phyloP scores from a whole-genome alignment of 768 basidiomycete species.

The Trametes coccinea region DNA sequence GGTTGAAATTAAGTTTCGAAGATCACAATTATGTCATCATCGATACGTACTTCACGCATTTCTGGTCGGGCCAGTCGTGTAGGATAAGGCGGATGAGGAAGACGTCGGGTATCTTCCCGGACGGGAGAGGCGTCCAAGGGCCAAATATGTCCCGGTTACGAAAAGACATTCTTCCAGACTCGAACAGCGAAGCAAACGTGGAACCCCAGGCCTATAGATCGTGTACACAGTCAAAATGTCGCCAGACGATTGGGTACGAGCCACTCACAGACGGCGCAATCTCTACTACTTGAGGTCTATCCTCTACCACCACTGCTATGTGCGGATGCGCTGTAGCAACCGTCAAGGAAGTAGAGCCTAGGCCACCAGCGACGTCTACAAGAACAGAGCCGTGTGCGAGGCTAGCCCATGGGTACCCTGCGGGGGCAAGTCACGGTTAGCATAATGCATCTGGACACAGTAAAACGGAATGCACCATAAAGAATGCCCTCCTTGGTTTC shows the following conservation, averaged over 20 bases:
- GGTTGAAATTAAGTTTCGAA: no score
- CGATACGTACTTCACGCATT: background rate
- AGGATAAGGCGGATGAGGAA: slow-evolving; percentile 13
- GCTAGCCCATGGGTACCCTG: slow-evolving; percentile 19
- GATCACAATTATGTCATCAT: no score
- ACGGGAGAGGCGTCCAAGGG: slow-evolving; percentile 39
- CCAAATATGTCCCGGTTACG: slow-evolving; percentile 8
- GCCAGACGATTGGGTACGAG: no score
- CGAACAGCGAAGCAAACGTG: slow-evolving; percentile 6
- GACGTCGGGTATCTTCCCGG: background rate
- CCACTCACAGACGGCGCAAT: slow-evolving; percentile 36
- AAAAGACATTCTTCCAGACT: slow-evolving; percentile 13
- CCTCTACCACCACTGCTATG: slow-evolving; percentile 16
- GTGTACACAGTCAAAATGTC: no score
- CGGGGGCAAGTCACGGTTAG: slow-evolving; percentile 45
- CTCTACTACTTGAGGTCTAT: slow-evolving; percentile 20
- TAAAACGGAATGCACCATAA: no score
- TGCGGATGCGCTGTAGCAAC: slow-evolving; percentile 14
- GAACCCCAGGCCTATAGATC: slow-evolving; percentile 18
- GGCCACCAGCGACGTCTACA: slow-evolving; percentile 19
- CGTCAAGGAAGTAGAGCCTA: slow-evolving; percentile 11
- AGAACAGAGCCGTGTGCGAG: slow-evolving; percentile 4
- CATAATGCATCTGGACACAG: no score
- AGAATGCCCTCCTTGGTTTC: slow-evolving; percentile 55
- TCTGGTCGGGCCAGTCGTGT: slow-evolving; percentile 16